phyloP scores from a whole-genome alignment of 2,329 filamentous ascomycete species.

The Paracoccidioides brasiliensis region DNA sequence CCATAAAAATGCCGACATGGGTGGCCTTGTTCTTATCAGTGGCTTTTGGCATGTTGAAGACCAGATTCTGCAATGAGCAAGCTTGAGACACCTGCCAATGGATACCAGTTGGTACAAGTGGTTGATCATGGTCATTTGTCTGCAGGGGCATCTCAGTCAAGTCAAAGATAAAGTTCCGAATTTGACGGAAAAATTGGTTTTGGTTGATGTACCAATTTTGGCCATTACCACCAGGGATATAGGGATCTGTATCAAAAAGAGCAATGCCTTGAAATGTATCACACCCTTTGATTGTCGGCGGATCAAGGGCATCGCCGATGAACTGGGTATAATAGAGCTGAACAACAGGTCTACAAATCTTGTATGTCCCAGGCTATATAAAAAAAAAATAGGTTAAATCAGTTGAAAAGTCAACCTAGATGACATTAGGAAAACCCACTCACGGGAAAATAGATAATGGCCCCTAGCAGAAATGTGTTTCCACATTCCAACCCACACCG shows the following conservation, averaged over 20 bases:
- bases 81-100: constrained; percentile 70
- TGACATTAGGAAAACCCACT: not conserved
- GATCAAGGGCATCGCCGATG: constrained; percentile 54
- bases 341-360: constrained; percentile 63
- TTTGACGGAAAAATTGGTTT: constrained; percentile 59
- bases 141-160: constrained; percentile 44
- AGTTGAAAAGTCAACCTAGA: not conserved
- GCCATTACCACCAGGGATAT: constrained; percentile 41
- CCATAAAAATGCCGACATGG: constrained; percentile 15
- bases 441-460: constrained; percentile 77
- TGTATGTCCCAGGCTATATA: constrained; percentile 54
- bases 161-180: constrained; percentile 63
- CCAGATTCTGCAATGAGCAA: constrained; percentile 58
- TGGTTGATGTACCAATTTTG: constrained; percentile 58
- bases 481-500: constrained; percentile 74
- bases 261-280: constrained; percentile 4
- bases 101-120: constrained; percentile 30
- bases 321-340: constrained; percentile 87
- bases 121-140: constrained; percentile 11
- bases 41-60: constrained; percentile 51
- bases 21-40: constrained; percentile 16
- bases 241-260: constrained; percentile 69
- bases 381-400: not conserved
- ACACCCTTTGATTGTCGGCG: constrained; percentile 1
- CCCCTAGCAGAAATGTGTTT: constrained; percentile 68